Conservation (phyloP, 441 rosid species). For the Iberis amara region DNA sequence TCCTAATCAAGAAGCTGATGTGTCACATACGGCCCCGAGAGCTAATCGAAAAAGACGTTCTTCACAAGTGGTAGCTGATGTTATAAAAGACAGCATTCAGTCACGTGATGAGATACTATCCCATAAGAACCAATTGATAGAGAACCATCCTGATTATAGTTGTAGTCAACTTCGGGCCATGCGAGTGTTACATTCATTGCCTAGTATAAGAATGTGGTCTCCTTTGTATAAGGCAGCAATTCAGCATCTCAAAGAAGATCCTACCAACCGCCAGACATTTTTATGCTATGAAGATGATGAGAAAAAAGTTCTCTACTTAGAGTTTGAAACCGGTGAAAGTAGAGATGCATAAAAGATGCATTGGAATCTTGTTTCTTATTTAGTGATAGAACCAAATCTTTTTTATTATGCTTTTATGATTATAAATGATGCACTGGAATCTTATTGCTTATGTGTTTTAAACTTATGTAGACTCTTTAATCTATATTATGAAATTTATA, state of each 20-base stretch:
- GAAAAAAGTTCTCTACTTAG: neutral
- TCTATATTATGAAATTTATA: too few relatives aligned
- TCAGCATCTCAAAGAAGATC: neutral
- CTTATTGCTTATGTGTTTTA: too few relatives aligned
- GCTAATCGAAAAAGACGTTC: neutral
- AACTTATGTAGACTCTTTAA: too few relatives aligned
- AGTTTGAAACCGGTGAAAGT: neutral
- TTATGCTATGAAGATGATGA: neutral
- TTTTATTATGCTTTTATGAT: too few relatives aligned
- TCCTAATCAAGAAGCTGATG: too few relatives aligned
- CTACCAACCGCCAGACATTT: neutral
- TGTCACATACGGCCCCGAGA: neutral
- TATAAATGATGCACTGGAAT: too few relatives aligned
- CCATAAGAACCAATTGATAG: neutral
- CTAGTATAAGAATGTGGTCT: neutral
- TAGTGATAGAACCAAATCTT: too few relatives aligned
- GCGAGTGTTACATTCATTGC: neutral
- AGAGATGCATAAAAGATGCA: neutral
- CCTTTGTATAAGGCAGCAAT: conserved; percentile 7
- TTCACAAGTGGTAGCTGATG: neutral
- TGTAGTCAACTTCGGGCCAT: conserved; percentile 8
- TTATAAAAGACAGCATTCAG: neutral
- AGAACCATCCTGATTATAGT: conserved; percentile 1
- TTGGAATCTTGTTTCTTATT: too few relatives aligned
- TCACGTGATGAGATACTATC: neutral